These are phyloP conservation scores for Malassezia yamatoensis DNA, from an alignment of 1,284 basidiomycete genomes.

Conservation along the genomic window DNA sequence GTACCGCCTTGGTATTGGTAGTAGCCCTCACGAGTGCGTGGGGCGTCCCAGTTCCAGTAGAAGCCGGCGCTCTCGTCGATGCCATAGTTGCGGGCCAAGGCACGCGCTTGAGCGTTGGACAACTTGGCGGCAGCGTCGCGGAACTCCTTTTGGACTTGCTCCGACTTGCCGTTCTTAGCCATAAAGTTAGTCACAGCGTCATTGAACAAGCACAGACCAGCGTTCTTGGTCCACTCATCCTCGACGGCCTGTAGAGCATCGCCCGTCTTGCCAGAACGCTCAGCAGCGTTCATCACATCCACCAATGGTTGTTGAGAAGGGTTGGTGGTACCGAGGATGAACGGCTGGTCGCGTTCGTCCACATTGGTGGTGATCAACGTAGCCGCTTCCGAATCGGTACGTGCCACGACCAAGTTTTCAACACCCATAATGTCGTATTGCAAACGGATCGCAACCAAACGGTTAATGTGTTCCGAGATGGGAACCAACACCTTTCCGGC, in stretches of 20 bases:
- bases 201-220: constrained; percentile 70
- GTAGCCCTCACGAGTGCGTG: constrained; percentile 86
- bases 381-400: constrained; percentile 77
- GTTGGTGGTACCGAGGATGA: constrained; percentile 88
- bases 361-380: constrained; percentile 94
- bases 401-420: constrained; percentile 63
- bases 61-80: constrained; percentile 52
- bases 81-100: constrained; percentile 68
- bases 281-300: constrained; percentile 71
- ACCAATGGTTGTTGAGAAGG: constrained; percentile 61
- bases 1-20: constrained; percentile 97
- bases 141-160: constrained; percentile 61
- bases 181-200: constrained; percentile 66
- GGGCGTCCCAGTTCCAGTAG: constrained; percentile 85
- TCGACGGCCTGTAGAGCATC: constrained; percentile 73
- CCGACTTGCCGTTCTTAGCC: constrained; percentile 54
- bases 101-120: constrained; percentile 62
- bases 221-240: constrained; percentile 70
- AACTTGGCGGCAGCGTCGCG: constrained; percentile 56
- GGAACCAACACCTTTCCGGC: constrained; percentile 63
- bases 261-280: constrained; percentile 67
- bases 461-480: constrained; percentile 68
- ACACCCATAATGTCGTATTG: constrained; percentile 73
- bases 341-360: constrained; percentile 88
- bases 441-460: constrained; percentile 64